These are phyloP conservation scores for Aegilops longissima DNA, from an alignment of 176 grass and related monocot species.

Conservation along the genomic window DNA sequence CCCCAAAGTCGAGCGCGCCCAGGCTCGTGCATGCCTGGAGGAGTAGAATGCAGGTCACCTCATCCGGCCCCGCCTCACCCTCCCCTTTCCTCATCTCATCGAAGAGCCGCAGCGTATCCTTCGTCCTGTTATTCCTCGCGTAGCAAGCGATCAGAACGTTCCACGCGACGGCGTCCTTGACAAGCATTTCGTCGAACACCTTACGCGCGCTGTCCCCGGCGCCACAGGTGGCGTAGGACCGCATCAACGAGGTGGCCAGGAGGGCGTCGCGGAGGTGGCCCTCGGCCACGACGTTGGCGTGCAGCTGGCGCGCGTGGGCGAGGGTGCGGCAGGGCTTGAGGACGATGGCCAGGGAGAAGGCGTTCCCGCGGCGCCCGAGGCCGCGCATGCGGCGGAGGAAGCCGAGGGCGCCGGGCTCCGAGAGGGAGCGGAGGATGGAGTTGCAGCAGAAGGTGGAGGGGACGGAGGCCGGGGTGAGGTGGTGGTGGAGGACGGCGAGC, in stretches of 20 bases:
- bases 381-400: conserved; percentile 51
- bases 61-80: conserved; percentile 30
- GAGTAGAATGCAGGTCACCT: conserved; percentile 61
- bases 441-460: conserved; percentile 64
- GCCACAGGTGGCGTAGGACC: neutral
- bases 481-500: conserved; percentile 33
- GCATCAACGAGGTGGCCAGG: conserved; percentile 37
- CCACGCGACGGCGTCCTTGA: conserved; percentile 46
- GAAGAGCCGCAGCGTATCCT: conserved; percentile 48
- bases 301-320: conserved; percentile 43
- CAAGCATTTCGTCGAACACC: conserved; percentile 58
- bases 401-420: conserved; percentile 24
- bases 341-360: conserved; percentile 63
- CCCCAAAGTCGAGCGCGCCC: conserved; percentile 50
- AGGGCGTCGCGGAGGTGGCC: conserved; percentile 19
- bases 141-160: conserved; percentile 65
- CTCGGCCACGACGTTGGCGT: conserved; percentile 38
- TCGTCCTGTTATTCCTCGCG: conserved; percentile 22
- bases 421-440: conserved; percentile 42
- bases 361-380: conserved; percentile 58
- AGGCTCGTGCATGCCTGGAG: conserved; percentile 61
- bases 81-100: conserved; percentile 38
- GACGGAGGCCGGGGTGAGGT: conserved; percentile 18
- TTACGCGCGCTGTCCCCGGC: conserved; percentile 10
- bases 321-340: conserved; percentile 37